phyloP scores from a whole-genome alignment of 2,329 filamentous ascomycete genomes.

The Aspergillus quadricinctus region DNA sequence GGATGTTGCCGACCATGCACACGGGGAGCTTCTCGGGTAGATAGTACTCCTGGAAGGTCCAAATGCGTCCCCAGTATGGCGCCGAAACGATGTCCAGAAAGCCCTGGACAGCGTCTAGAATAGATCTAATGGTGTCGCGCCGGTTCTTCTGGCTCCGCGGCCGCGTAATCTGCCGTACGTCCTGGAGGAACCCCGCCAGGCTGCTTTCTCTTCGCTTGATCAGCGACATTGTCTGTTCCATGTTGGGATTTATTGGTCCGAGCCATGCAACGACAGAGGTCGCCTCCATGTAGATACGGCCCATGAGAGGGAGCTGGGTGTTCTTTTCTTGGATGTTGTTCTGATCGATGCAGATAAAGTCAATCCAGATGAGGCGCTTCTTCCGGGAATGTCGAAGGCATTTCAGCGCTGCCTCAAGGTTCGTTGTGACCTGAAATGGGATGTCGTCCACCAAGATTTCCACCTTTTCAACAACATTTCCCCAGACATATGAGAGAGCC shows the following conservation, averaged over 20 bases:
- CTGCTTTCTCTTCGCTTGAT: neutral
- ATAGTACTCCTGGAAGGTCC: constrained; percentile 9
- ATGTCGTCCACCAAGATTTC: neutral
- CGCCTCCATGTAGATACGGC: constrained; percentile 3
- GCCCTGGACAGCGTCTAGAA: neutral
- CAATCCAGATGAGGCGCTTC: constrained; percentile 1
- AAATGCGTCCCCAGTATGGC: constrained; percentile 6
- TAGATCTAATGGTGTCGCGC: neutral
- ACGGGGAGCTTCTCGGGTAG: neutral
- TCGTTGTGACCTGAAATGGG: neutral
- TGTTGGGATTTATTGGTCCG: neutral
- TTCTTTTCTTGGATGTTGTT: constrained; percentile 1
- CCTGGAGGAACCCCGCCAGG: neutral
- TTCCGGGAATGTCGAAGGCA: neutral
- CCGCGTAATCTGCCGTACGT: neutral
- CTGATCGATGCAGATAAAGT: constrained; percentile 6
- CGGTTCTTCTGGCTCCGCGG: neutral
- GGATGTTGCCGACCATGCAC: constrained; percentile 1
- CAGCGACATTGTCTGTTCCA: constrained; percentile 1
- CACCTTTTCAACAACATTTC: neutral
- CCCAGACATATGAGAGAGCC: constrained; percentile 7
- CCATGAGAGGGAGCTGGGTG: constrained; percentile 5
- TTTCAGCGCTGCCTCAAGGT: neutral
- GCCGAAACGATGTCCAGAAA: neutral
- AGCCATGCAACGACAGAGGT: constrained; percentile 1